Base-by-base conservation (phyloP, 75 land plant genomes). In the Pinus taeda region DNA sequence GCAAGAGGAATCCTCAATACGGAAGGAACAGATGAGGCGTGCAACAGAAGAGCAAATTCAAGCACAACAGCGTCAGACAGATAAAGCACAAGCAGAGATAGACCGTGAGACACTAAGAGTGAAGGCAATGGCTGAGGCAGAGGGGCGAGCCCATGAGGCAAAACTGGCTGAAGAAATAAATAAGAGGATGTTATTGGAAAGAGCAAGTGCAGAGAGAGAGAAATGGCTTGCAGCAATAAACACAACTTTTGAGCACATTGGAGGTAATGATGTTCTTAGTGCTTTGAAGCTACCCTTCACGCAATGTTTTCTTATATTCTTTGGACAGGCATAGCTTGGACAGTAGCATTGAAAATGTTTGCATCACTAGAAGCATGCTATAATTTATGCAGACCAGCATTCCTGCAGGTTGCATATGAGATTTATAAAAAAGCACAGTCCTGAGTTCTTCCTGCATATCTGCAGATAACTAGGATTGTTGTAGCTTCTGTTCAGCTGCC, bases 201-300 rank as follows among this genome's bases (percentile, higher is more conserved):
- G 79, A 36, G 87, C 90, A 60, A 92, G 83, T 80, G 88, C 89
- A 65, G 99, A 96, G 85, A 88, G 75, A 81, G 99, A 96, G 37
- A 96, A 94, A 78, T 96, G 97, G 98, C 88, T 96, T 79, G 90
- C 99, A 61, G 92, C 98, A 60, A 94, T 96, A 24, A 96, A 96
- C 79, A 85, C 93, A 14, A 90, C 91, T 39, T 94, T 96, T 85
- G 77, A 84, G 49, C 98, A 96, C 76, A 88, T 96, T 74, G 99
- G 92, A 94, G 98, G 98, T 96, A 73, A 11, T 49, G 55, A 9
- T 8, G 55, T 49, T 49, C 49, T 9, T 2, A 49, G 55, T 49
- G 12, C 12, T 49, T 49, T 49, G 55, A 0, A 49, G 55, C 55
- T 49, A 49, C 2, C 9, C 55, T 49, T 49, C 55, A 49, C 9